Evolutionary conservation across 352 stramenopile species (phyloP).

Genomic region (Globisporangium lucens): DNA sequence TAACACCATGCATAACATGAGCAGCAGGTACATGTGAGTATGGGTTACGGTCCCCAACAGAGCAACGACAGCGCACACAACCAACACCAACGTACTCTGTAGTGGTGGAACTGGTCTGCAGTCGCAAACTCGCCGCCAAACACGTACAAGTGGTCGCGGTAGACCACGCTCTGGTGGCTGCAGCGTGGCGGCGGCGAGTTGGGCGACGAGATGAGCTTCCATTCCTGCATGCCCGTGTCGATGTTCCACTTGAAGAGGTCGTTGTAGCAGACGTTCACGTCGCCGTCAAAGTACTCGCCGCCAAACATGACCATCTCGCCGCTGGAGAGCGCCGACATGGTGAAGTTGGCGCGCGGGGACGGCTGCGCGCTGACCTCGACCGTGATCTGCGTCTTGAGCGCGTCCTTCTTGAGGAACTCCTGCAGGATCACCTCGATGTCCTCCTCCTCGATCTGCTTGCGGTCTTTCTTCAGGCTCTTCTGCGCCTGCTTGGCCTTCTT

Average conservation of each 20-base stretch:
- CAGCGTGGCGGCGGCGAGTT: constrained; percentile 91
- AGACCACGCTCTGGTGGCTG: constrained; percentile 94
- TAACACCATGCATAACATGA: neutral
- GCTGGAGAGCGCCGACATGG: constrained; percentile 60
- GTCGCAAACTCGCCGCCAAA: constrained; percentile 97
- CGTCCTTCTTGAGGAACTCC: constrained; percentile 81
- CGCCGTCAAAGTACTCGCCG: constrained; percentile 97
- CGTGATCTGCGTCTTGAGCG: constrained; percentile 57
- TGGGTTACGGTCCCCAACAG: neutral
- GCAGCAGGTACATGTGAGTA: neutral
- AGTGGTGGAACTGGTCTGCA: constrained; percentile 98
- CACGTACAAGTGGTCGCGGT: constrained; percentile 95
- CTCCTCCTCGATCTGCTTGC: constrained; percentile 72
- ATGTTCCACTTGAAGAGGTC: constrained; percentile 94
- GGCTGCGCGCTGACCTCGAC: constrained; percentile 55
- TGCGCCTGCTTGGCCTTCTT: constrained; percentile 84
- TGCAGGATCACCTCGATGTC: constrained; percentile 80
- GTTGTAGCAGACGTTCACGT: constrained; percentile 96
- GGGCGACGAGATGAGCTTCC: constrained; percentile 88
- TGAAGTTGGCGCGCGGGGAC: constrained; percentile 75
- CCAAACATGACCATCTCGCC: constrained; percentile 93
- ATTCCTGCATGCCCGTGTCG: constrained; percentile 58
- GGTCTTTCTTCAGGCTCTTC: constrained; percentile 77
- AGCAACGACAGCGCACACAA: neutral
- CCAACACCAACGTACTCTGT: constrained; percentile 48